Evolutionary conservation across 2,329 filamentous ascomycete species (phyloP), one percentile per base, ranked within the genome.

Genomic region (Kalmusia sp.): DNA sequence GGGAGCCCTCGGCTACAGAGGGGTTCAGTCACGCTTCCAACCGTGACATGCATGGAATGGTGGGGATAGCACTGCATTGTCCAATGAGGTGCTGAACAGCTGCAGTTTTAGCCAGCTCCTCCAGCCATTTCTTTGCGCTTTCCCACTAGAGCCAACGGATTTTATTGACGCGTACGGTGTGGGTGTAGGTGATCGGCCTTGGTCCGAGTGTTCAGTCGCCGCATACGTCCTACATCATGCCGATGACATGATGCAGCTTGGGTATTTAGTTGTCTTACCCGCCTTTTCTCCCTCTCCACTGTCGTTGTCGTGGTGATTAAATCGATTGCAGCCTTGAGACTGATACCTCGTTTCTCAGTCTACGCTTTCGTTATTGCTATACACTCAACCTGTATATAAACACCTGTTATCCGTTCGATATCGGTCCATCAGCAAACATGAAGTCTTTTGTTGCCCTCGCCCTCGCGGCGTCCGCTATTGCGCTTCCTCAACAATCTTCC

Each of bases 341-440:
- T 74, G 70, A 72, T 72, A 69, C 65, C 67, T 72, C 69, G 69
- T 70, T 74, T 62, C 67, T 71, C 70, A 72, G 67, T 71, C 62
- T 61, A 57, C 50, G 46, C 55, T 53, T 52, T 69, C 63, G 57
- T 57, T 66, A 60, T 41, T 37, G 51, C 45, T 52, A 58, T 55
- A 17, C 39, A 15, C 22, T 28, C 25, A 9, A 12, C 21, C 49
- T 34, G 15, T 49, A 41, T 56, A 52, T 55, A 53, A 52, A 37
- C 25, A 45, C 33, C 30, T 49, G 41, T 46, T 47, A 19, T 47
- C 19, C 40, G 24, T 21, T 19, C 14, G 11, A 24, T 30, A n/a
- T 58, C 51, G 31, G 58, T 24, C 37, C 28, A 55, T 21, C 27
- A 51, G 57, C 57, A 51, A 64, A 57, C 54, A 72, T 72, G 67